phyloP scores from a whole-genome alignment of 176 grass and related monocot species.

The Raddia guianensis region DNA sequence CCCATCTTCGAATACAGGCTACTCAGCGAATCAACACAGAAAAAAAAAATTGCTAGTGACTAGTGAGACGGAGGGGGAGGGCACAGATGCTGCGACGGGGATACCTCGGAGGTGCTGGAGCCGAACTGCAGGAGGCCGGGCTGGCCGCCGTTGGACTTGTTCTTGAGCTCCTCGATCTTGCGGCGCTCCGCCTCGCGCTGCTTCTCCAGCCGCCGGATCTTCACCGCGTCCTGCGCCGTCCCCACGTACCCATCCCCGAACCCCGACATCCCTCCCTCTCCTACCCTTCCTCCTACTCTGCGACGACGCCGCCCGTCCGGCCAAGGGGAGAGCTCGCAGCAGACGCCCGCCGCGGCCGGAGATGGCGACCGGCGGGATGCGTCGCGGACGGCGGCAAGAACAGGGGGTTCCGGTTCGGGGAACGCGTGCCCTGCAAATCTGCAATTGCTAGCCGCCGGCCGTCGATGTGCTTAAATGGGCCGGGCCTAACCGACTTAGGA shows the following conservation, averaged over 20 bases:
- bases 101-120: constrained; percentile 96
- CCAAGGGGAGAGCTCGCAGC: background rate
- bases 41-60: background rate
- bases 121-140: constrained; percentile 98
- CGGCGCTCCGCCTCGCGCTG: constrained; percentile 94
- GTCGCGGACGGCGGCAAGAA: constrained; percentile 11
- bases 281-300: background rate
- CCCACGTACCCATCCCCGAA: constrained; percentile 97
- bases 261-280: constrained; percentile 62
- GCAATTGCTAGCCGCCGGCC: background rate
- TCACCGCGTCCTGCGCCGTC: constrained; percentile 87
- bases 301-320: background rate
- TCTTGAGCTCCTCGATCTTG: constrained; percentile 94
- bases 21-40: background rate
- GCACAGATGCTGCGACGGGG: background rate
- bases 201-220: constrained; percentile 98
- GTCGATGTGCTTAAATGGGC: background rate
- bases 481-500: background rate
- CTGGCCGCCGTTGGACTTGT: constrained; percentile 73
- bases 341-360: background rate
- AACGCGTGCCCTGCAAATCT: background rate
- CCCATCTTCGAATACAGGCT: background rate
- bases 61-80: background rate
- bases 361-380: background rate
- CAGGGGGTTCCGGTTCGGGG: constrained; percentile 4